These are phyloP conservation scores for Barnettozyma pratensis DNA, from an alignment of 805 yeast species.

Conservation along the genomic window DNA sequence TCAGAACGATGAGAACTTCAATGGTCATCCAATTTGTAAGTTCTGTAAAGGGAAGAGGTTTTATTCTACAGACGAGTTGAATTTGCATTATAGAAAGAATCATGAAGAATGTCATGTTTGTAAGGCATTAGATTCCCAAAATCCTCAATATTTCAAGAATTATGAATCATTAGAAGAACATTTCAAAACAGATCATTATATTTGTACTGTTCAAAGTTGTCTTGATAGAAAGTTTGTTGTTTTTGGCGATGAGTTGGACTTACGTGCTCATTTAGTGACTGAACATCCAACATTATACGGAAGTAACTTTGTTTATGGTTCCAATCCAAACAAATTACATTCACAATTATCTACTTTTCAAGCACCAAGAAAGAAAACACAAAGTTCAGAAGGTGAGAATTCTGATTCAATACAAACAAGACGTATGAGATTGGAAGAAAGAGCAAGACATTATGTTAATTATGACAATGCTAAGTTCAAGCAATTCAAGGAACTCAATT, in stretches of 20 bases:
- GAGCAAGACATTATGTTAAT: constrained; percentile 75
- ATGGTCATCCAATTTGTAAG: constrained; percentile 85
- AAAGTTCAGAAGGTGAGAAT: constrained; percentile 19
- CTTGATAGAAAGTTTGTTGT: constrained; percentile 89
- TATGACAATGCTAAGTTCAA: constrained; percentile 43
- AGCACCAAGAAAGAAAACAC: constrained; percentile 19
- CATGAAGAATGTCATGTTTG: constrained; percentile 93
- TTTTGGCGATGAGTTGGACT: constrained; percentile 77
- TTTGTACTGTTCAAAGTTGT: constrained; percentile 73
- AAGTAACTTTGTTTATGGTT: constrained; percentile 28
- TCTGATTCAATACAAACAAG: constrained; percentile 39
- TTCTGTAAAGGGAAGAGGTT: constrained; percentile 72
- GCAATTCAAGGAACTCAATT: constrained; percentile 46
- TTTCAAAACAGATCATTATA: constrained; percentile 67
- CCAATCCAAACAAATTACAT: constrained; percentile 30
- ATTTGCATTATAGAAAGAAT: constrained; percentile 69
- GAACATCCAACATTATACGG: constrained; percentile 67
- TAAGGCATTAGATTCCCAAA: constrained; percentile 55
- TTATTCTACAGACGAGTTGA: constrained; percentile 85
- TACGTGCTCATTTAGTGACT: constrained; percentile 80
- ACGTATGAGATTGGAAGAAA: constrained; percentile 65
- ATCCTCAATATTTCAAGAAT: constrained; percentile 72
- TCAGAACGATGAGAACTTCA: constrained; percentile 52
- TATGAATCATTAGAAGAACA: constrained; percentile 73
- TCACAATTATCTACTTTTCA: constrained; percentile 61